A percentile compares a stretch with the other conserved stretches of the same genome.
Evolutionary conservation across 495 filamentous ascomycete species (phyloP).

Genomic region (Penicillium simplicissimum): DNA sequence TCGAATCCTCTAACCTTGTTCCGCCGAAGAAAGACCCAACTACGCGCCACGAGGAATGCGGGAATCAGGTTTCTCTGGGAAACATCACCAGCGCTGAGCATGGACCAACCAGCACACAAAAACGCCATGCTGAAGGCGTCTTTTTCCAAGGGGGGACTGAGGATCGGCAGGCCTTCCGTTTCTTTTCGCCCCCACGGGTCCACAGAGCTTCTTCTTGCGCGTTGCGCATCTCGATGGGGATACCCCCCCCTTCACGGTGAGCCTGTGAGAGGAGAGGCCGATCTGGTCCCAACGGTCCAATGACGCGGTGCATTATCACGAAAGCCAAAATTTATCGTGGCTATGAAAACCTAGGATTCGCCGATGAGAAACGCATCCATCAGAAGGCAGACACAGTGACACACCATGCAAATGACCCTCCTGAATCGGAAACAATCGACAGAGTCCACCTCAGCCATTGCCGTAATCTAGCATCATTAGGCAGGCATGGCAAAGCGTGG

Average conservation of each 20-base stretch:
- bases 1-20: slow-evolving; percentile 19
- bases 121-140: background rate
- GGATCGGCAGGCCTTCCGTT: slow-evolving; percentile 16
- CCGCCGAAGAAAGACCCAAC: background rate
- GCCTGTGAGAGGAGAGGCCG: slow-evolving; percentile 8
- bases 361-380: background rate
- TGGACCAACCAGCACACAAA: background rate
- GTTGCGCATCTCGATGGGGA: slow-evolving; percentile 1
- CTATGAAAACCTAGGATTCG: background rate
- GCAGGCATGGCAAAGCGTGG: slow-evolving; percentile 1
- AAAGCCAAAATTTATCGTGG: background rate
- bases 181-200: slow-evolving; percentile 8
- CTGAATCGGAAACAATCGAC: slow-evolving; percentile 22
- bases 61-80: background rate
- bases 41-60: slow-evolving; percentile 10
- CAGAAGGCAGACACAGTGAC: background rate
- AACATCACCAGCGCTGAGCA: background rate
- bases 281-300: slow-evolving; percentile 11
- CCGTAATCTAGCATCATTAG: slow-evolving; percentile 13
- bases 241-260: background rate
- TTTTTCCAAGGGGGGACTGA: background rate
- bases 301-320: background rate
- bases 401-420: slow-evolving; percentile 12
- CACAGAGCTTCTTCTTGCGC: slow-evolving; percentile 7
- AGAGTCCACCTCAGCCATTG: slow-evolving; percentile 14